Conservation (phyloP, 2,329 filamentous ascomycete genomes). For the Chaetomium olivaceum region DNA sequence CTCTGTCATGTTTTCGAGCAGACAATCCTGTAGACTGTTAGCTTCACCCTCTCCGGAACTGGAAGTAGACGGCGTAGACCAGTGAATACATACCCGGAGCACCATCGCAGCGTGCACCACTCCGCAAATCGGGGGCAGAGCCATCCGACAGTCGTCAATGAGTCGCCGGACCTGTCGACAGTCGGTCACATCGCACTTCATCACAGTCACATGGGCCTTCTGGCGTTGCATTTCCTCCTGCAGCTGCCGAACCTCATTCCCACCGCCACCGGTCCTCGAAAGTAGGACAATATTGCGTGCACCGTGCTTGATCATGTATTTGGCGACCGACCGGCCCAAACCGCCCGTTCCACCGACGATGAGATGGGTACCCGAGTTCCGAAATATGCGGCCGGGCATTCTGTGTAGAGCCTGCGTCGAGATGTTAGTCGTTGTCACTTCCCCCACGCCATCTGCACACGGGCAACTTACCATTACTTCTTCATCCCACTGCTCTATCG, state of each 20-base stretch:
- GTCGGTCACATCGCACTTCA: slow-evolving; percentile 36
- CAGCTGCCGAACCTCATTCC: slow-evolving; percentile 28
- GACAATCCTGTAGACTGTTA: slow-evolving; percentile 31
- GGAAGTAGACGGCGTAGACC: slow-evolving; percentile 1
- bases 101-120: slow-evolving; percentile 40
- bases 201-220: slow-evolving; percentile 32
- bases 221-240: slow-evolving; percentile 27
- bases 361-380: slow-evolving; percentile 29
- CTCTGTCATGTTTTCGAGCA: slow-evolving; percentile 32
- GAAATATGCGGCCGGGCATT: slow-evolving; percentile 24
- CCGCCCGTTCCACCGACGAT: slow-evolving; percentile 34
- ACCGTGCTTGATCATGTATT: slow-evolving; percentile 33
- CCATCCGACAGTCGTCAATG: slow-evolving; percentile 29
- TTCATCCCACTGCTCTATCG: slow-evolving; percentile 15
- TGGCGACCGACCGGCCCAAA: slow-evolving; percentile 33
- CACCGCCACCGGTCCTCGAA: slow-evolving; percentile 30
- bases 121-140: slow-evolving; percentile 37
- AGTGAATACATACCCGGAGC: slow-evolving; percentile 31
- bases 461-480: slow-evolving; percentile 29
- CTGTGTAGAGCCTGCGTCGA: slow-evolving; percentile 26
- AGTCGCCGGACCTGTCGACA: slow-evolving; percentile 29
- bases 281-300: slow-evolving; percentile 32
- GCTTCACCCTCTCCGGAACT: background rate
- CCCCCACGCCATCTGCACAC: background rate
- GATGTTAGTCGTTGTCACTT: background rate